Conservation (phyloP, 345 rosid species). For the Firmiana major region DNA sequence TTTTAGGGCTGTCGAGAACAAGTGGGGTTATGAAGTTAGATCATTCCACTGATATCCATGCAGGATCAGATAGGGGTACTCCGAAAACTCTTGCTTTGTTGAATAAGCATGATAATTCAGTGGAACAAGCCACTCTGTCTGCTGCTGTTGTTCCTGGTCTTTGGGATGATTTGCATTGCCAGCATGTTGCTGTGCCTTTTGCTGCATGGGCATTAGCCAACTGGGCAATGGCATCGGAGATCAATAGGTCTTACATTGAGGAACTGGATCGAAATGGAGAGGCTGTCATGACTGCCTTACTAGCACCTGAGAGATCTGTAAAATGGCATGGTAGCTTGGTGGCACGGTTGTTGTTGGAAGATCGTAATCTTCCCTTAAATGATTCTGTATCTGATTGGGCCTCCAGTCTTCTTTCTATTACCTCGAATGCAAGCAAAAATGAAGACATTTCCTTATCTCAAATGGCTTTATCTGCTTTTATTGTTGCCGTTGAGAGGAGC, state of each 20-base stretch:
- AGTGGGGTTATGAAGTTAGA: conserved; percentile 47
- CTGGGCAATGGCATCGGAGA: conserved; percentile 95
- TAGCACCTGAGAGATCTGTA: conserved; percentile 98
- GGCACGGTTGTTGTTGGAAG: conserved; percentile 81
- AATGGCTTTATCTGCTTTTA: conserved; percentile 84
- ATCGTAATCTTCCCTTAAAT: conserved; percentile 67
- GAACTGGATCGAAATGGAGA: conserved; percentile 85
- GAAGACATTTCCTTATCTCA: conserved; percentile 79
- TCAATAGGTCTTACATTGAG: conserved; percentile 76
- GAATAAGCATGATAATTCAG: conserved; percentile 49
- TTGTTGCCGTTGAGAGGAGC: conserved; percentile 82
- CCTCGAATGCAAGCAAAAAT: conserved; percentile 71
- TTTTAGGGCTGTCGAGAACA: conserved; percentile 73
- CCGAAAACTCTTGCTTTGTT: conserved; percentile 48
- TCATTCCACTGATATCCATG: conserved; percentile 31
- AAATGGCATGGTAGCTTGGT: conserved; percentile 99
- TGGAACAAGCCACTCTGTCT: conserved; percentile 52
- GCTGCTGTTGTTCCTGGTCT: conserved; percentile 93
- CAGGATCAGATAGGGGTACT: conserved; percentile 25
- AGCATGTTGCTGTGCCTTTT: conserved; percentile 99
- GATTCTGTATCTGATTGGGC: conserved; percentile 93
- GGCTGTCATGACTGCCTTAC: conserved; percentile 83
- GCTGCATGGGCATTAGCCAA: conserved; percentile 98
- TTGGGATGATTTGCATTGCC: conserved; percentile 97
- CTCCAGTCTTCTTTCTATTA: conserved; percentile 78